phyloP scores from a whole-genome alignment of 2,329 filamentous ascomycete species.

The Cercospora zeina region DNA sequence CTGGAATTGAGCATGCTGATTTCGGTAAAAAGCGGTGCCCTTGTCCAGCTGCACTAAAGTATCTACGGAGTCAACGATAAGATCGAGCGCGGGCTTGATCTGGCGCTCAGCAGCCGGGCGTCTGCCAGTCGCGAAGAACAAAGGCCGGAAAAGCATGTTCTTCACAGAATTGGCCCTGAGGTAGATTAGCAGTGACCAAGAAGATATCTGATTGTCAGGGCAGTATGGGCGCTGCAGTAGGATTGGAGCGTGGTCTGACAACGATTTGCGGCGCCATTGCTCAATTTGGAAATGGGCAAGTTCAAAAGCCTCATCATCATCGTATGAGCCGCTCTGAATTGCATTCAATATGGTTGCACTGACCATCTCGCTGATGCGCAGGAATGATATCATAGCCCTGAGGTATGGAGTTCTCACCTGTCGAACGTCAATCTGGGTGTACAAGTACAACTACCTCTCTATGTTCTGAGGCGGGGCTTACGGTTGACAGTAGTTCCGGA shows the following conservation, averaged over 20 bases:
- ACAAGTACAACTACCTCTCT: not conserved
- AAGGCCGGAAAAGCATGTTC: constrained; percentile 1
- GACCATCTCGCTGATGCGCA: constrained; percentile 4
- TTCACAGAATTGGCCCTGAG: constrained; percentile 2
- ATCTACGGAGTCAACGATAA: not conserved
- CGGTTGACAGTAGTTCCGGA: not conserved
- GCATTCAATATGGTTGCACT: not conserved
- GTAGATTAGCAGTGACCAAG: not conserved
- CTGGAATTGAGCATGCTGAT: constrained; percentile 8
- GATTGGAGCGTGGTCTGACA: not conserved
- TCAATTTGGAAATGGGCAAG: constrained; percentile 3
- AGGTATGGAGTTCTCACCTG: not conserved
- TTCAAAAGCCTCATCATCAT: not conserved
- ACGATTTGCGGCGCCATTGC: constrained; percentile 1
- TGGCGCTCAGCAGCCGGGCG: not conserved
- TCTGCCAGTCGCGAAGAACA: not conserved
- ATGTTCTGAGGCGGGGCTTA: not conserved
- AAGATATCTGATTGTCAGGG: not conserved
- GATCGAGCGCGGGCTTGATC: constrained; percentile 1
- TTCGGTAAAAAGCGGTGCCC: not conserved
- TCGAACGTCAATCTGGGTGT: not conserved
- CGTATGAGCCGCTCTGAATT: not conserved
- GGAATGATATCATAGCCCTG: constrained; percentile 1
- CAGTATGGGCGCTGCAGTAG: not conserved
- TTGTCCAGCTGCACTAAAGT: not conserved